Conservation (phyloP, 371 early-diverging fungal species). For the Vairimorpha apis region DNA sequence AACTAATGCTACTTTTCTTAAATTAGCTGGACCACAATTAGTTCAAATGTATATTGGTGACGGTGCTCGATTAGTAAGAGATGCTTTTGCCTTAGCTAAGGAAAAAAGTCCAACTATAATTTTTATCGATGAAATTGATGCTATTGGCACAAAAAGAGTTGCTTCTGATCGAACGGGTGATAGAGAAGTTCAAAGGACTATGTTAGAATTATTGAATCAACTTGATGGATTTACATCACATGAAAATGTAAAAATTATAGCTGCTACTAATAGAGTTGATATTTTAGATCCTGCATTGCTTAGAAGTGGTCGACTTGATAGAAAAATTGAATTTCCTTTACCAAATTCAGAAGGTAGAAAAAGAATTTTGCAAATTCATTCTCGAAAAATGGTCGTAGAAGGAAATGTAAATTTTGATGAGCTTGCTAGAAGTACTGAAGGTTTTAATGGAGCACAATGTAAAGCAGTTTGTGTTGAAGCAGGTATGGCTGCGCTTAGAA, state of each 20-base stretch:
- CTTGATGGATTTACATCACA: slow-evolving; percentile 99
- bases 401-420: slow-evolving; percentile 97
- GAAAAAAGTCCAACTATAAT: slow-evolving; percentile 78
- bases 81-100: slow-evolving; percentile 66
- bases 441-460: slow-evolving; percentile 93
- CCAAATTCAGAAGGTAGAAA: slow-evolving; percentile 98
- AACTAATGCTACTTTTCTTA: slow-evolving; percentile 71
- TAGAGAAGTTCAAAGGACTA: slow-evolving; percentile 96
- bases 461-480: slow-evolving; percentile 98
- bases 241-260: slow-evolving; percentile 97
- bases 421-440: slow-evolving; percentile 92
- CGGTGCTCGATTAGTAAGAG: slow-evolving; percentile 68
- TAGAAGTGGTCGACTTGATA: slow-evolving; percentile 88
- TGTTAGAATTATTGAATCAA: slow-evolving; percentile 94
- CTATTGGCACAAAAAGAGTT: slow-evolving; percentile 93
- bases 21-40: slow-evolving; percentile 87
- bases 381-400: slow-evolving; percentile 90
- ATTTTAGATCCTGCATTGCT: slow-evolving; percentile 87
- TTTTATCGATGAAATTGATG: slow-evolving; percentile 96
- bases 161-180: slow-evolving; percentile 99
- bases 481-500: slow-evolving; percentile 95
- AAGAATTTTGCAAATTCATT: slow-evolving; percentile 88
- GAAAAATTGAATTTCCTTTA: slow-evolving; percentile 81
- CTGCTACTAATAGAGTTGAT: slow-evolving; percentile 98
- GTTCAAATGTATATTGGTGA: slow-evolving; percentile 86